phyloP scores from a whole-genome alignment of 257 asterid genomes.

The Solanum peruvianum region DNA sequence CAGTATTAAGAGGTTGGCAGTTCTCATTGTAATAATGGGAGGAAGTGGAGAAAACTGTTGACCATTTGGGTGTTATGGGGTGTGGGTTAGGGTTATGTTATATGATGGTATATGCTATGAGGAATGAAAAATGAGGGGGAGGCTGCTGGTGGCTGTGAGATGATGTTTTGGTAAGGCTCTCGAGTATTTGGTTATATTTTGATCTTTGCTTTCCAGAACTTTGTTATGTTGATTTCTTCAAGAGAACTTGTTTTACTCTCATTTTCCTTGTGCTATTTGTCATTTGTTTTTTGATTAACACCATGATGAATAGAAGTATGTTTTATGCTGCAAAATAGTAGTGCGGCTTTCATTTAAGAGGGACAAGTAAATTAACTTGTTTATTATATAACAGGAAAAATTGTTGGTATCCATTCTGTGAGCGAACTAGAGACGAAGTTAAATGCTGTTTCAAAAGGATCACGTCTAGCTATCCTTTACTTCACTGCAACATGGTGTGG shows the following conservation, averaged over 20 bases:
- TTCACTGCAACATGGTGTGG: conserved; percentile 88
- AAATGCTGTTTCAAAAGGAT: conserved; percentile 34
- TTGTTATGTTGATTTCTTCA: background rate
- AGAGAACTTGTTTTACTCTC: background rate
- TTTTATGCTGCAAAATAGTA: background rate
- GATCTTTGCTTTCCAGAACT: background rate
- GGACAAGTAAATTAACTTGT: background rate
- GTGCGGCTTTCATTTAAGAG: background rate
- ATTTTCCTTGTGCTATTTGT: background rate
- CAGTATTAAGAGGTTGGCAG: background rate
- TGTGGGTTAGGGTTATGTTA: background rate
- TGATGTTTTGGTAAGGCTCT: background rate
- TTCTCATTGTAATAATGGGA: background rate
- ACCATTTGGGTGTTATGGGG: background rate
- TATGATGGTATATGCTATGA: background rate
- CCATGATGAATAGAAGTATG: background rate
- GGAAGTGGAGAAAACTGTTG: background rate
- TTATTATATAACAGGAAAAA: conserved; percentile 31
- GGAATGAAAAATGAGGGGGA: background rate
- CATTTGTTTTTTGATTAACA: background rate
- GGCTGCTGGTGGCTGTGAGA: background rate
- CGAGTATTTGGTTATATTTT: background rate
- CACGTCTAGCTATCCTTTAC: conserved; percentile 51
- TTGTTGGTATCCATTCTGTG: conserved; percentile 38
- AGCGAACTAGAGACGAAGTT: conserved; percentile 34